phyloP scores from a whole-genome alignment of 768 basidiomycete species.

The Naganishia friedmannii region DNA sequence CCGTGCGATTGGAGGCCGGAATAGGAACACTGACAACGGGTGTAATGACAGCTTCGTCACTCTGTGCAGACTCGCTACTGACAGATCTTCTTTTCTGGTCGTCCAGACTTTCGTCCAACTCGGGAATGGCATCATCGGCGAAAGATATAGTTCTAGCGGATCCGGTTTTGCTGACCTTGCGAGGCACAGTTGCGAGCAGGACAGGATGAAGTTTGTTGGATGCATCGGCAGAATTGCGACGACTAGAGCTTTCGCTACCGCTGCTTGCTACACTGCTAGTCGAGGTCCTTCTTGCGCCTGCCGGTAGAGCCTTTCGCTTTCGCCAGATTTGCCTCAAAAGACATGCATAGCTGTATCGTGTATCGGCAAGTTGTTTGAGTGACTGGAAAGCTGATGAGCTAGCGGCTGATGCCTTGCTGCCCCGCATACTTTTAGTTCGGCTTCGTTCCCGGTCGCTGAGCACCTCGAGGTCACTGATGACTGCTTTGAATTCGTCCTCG shows the following conservation, averaged over 20 bases:
- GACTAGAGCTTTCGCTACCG: constrained; percentile 9
- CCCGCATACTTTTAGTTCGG: constrained; percentile 37
- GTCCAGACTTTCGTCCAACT: constrained; percentile 2
- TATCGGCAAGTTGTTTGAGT: constrained; percentile 45
- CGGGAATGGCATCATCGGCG: constrained; percentile 14
- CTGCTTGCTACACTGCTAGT: constrained; percentile 1
- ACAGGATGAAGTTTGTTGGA: constrained; percentile 2
- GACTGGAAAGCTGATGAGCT: constrained; percentile 44
- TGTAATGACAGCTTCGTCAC: constrained; percentile 9
- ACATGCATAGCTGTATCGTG: constrained; percentile 42
- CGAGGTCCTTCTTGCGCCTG: constrained; percentile 2
- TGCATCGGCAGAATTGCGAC: not conserved
- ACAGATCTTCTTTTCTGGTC: not conserved
- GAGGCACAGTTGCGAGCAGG: not conserved
- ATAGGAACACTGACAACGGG: not conserved
- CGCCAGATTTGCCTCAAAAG: constrained; percentile 47
- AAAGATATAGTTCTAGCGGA: constrained; percentile 6
- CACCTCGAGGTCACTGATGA: constrained; percentile 45
- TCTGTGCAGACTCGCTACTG: not conserved
- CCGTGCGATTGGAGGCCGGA: not conserved
- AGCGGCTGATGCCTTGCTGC: constrained; percentile 39
- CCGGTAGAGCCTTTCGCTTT: constrained; percentile 30
- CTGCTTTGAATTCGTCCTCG: constrained; percentile 47
- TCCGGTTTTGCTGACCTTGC: constrained; percentile 3
- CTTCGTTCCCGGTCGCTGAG: constrained; percentile 44